Base-by-base conservation (phyloP, 208 protist genomes). In the Lotmaria passim region DNA sequence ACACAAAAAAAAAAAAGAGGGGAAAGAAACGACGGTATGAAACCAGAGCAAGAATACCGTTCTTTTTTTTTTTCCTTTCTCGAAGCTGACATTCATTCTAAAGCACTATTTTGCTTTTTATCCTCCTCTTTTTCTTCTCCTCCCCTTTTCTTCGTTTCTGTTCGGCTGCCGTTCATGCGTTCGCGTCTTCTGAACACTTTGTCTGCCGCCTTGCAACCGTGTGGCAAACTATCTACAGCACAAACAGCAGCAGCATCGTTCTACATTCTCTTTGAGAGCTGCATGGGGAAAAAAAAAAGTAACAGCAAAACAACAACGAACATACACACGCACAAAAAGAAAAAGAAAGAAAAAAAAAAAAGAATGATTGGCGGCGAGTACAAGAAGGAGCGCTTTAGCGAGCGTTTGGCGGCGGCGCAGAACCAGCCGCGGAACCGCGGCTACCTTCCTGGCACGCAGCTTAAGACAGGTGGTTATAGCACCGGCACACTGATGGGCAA, bases 381-480 rank as follows among this genome's bases (percentile, higher is more conserved):
- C 81, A 90, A 87, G 48, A 93, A 94, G 63, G 90, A 97, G 70
- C 89, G 93, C 51, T 82, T 93, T 47, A 96, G 91, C 66, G 93
- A 97, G 82, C 79, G 89, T 7, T 60, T 95, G 31, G 63, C 67
- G 33, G 23, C 57, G 4, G 82, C 78, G 31, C 88, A 95, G 59
- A 97, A 95, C 66, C 93, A 96, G 61, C 91, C 90, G 6, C 82
- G 84, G 62, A 92, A 96, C 71, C 85, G 90, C 30, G 91, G 93
- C 52, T 95, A 96, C 77, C 75, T 95, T 11, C 83, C 81, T 7
- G 93, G 90, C 38, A 97, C 93, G 24, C 79, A 90, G 44, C 65
- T 85, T 19, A 79, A 83, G 71, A 91, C 87, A 0, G 79, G 63
- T 15, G 90, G 90, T 36, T 97, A 97, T 75, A 82, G 78, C 53